These are phyloP conservation scores for Boletus coccyginus DNA, from an alignment of 768 basidiomycete species.

Conservation along the genomic window DNA sequence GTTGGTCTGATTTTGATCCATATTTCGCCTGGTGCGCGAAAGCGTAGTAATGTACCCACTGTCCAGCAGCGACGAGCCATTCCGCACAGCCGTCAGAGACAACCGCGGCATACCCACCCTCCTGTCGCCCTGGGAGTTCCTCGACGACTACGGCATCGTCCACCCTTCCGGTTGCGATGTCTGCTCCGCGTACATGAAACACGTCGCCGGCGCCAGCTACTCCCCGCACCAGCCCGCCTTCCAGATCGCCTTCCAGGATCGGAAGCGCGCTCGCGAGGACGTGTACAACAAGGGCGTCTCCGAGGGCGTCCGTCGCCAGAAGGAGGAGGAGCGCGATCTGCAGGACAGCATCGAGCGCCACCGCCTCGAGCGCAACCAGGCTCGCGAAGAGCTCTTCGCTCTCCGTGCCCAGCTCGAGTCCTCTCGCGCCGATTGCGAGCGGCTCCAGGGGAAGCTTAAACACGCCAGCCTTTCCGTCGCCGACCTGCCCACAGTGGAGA, in stretches of 20 bases:
- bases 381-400: slow-evolving; percentile 30
- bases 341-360: slow-evolving; percentile 34
- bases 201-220: slow-evolving; percentile 39
- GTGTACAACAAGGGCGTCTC: slow-evolving; percentile 38
- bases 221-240: slow-evolving; percentile 37
- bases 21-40: not conserved
- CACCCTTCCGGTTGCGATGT: slow-evolving; percentile 39
- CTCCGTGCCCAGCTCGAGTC: slow-evolving; percentile 35
- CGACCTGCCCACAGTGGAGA: no score
- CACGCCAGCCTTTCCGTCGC: not conserved
- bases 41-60: slow-evolving; percentile 31
- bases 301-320: slow-evolving; percentile 41
- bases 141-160: slow-evolving; percentile 39
- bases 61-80: slow-evolving; percentile 32
- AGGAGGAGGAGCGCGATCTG: slow-evolving; percentile 36
- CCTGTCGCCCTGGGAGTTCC: slow-evolving; percentile 38
- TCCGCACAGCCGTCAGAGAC: slow-evolving; percentile 27
- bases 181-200: slow-evolving; percentile 40
- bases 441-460: slow-evolving; percentile 27
- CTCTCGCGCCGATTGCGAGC: slow-evolving; percentile 32
- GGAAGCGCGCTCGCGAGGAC: slow-evolving; percentile 38
- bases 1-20: slow-evolving; percentile 2
- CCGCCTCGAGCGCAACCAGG: slow-evolving; percentile 36
- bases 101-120: slow-evolving; percentile 33
- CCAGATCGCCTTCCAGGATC: slow-evolving; percentile 39